Percentiles rank a stretch among this genome's conserved stretches.
phyloP scores from a whole-genome alignment of 2,329 filamentous ascomycete genomes.

The Ophiosphaerella narmari region DNA sequence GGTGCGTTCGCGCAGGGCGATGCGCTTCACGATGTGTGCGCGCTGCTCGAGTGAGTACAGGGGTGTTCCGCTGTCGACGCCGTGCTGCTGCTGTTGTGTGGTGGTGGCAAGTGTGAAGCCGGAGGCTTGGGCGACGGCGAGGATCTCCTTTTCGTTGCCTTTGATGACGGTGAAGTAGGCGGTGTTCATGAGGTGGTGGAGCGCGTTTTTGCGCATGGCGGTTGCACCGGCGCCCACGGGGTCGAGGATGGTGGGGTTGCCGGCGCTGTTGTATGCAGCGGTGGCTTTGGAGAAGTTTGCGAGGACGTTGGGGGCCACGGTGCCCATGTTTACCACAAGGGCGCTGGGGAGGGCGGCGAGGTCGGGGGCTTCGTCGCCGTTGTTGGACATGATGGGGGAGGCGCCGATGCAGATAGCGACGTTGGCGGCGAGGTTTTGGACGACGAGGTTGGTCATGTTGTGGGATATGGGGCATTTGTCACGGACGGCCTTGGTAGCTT shows the following conservation, averaged over 20 bases:
- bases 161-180: conserved; percentile 90
- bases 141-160: conserved; percentile 89
- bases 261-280: conserved; percentile 76
- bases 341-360: conserved; percentile 76
- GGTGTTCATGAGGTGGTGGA: conserved; percentile 69
- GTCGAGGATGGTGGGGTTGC: conserved; percentile 80
- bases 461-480: conserved; percentile 75
- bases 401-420: conserved; percentile 83
- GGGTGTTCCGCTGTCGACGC: conserved; percentile 77
- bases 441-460: conserved; percentile 97
- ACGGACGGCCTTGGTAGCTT: conserved; percentile 65
- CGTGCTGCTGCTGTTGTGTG: conserved; percentile 74
- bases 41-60: conserved; percentile 60
- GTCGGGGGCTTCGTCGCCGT: conserved; percentile 79
- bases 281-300: conserved; percentile 75
- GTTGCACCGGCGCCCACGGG: conserved; percentile 92
- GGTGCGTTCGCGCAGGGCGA: conserved; percentile 71
- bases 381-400: conserved; percentile 93
- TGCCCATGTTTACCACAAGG: conserved; percentile 94
- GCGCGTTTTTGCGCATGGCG: conserved; percentile 69
- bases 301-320: conserved; percentile 75
- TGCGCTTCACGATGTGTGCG: conserved; percentile 63
- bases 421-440: conserved; percentile 93
- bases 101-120: conserved; percentile 54
- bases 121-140: conserved; percentile 60